Conservation (phyloP, 345 rosid genomes). For the Eucalyptus brandiana region DNA sequence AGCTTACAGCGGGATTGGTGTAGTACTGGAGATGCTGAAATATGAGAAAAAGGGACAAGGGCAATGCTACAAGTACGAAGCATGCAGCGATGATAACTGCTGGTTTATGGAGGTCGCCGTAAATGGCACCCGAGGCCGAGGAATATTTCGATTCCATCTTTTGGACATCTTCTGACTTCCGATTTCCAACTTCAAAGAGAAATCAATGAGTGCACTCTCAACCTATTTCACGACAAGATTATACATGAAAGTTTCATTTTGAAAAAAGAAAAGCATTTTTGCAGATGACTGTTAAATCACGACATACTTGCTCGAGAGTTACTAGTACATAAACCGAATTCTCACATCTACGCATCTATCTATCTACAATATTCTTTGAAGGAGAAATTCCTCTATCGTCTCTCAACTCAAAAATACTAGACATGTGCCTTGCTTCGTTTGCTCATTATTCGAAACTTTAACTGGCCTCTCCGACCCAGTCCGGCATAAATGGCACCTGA, state of each 20-base stretch:
- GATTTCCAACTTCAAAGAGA: background rate
- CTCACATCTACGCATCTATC: background rate
- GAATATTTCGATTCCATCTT: conserved; percentile 6
- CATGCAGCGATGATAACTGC: conserved; percentile 56
- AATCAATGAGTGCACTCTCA: background rate
- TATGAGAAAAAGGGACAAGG: conserved; percentile 40
- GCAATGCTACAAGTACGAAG: conserved; percentile 42
- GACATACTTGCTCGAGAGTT: background rate
- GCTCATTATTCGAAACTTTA: background rate
- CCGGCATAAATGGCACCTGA: background rate
- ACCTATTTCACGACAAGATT: background rate
- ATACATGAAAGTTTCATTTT: background rate
- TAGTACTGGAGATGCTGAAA: conserved; percentile 73
- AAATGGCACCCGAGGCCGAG: conserved; percentile 4
- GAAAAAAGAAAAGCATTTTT: background rate
- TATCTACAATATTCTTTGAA: background rate
- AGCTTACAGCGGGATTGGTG: conserved; percentile 57
- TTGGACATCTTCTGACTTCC: background rate
- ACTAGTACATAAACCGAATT: background rate
- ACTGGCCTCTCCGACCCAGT: background rate
- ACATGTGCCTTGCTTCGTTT: background rate
- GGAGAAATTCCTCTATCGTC: background rate
- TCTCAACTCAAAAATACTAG: background rate
- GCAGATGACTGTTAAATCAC: background rate
- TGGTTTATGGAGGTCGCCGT: conserved; percentile 33